Percentiles rank a stretch among this genome's conserved stretches.
Conservation (phyloP, 805 yeast genomes). For the Lipomyces chichibuensis region DNA sequence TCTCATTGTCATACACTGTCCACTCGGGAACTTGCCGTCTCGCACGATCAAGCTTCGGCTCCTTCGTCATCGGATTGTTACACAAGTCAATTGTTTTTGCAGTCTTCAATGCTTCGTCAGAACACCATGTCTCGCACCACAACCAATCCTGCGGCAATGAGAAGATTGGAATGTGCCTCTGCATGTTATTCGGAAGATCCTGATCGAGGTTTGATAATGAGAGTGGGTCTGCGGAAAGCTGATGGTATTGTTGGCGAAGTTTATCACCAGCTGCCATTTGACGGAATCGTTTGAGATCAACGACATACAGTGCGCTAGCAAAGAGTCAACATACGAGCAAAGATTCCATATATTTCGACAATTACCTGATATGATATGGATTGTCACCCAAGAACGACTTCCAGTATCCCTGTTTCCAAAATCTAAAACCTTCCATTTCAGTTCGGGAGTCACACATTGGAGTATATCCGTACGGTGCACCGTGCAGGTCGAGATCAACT, state of each 20-base stretch:
- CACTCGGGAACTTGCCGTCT: constrained; percentile 79
- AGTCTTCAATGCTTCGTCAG: constrained; percentile 57
- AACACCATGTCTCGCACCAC: constrained; percentile 95
- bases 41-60: constrained; percentile 75
- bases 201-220: constrained; percentile 87
- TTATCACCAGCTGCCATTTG: constrained; percentile 72
- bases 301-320: constrained; percentile 74
- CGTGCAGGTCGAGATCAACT: constrained; percentile 67
- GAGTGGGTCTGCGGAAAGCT: constrained; percentile 72
- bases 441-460: constrained; percentile 83
- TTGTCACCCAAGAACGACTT: constrained; percentile 58
- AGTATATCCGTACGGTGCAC: constrained; percentile 82
- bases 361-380: constrained; percentile 63
- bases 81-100: constrained; percentile 86
- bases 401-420: constrained; percentile 97
- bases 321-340: background rate
- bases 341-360: background rate
- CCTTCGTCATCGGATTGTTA: constrained; percentile 80
- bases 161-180: constrained; percentile 63
- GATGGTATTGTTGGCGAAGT: constrained; percentile 82
- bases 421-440: constrained; percentile 82
- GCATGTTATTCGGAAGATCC: constrained; percentile 89
- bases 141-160: constrained; percentile 83
- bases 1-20: constrained; percentile 64
- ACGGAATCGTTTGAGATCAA: constrained; percentile 73